Evolutionary conservation across 352 stramenopile species (phyloP).

Genomic region (Phytophthora citrophthora): DNA sequence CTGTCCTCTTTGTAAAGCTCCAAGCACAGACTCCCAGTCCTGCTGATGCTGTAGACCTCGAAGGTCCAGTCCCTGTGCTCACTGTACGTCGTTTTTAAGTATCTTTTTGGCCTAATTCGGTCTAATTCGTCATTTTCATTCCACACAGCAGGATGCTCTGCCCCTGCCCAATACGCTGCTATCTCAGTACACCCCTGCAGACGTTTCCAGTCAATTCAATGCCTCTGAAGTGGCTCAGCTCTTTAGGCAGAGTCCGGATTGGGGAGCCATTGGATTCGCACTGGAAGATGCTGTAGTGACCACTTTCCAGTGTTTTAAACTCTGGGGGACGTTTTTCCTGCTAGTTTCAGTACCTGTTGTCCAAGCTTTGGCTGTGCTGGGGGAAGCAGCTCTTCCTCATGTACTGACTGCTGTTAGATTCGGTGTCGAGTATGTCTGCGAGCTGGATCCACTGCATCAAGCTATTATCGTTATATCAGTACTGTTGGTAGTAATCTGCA

Average conservation of each 20-base stretch:
- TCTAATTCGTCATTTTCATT: neutral
- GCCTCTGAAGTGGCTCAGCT: constrained; percentile 41
- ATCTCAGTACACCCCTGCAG: constrained; percentile 16
- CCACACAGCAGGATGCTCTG: constrained; percentile 22
- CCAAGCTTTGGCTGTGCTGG: constrained; percentile 42
- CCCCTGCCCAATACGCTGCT: constrained; percentile 16
- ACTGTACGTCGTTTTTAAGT: constrained; percentile 9
- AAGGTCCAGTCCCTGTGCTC: constrained; percentile 19
- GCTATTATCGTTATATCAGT: constrained; percentile 33
- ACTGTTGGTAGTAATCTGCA: constrained; percentile 52
- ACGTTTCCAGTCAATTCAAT: constrained; percentile 26
- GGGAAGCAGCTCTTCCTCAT: constrained; percentile 73
- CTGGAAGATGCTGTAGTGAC: constrained; percentile 59
- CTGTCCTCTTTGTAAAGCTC: constrained; percentile 20
- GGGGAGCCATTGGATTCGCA: constrained; percentile 61
- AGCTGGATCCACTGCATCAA: constrained; percentile 74
- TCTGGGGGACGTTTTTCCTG: constrained; percentile 65
- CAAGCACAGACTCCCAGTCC: neutral
- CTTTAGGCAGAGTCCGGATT: constrained; percentile 64
- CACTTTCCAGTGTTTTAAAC: constrained; percentile 64
- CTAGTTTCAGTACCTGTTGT: constrained; percentile 56
- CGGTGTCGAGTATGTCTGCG: constrained; percentile 45
- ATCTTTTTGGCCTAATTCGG: neutral
- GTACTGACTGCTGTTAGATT: constrained; percentile 49
- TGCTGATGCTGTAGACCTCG: neutral